Conservation (phyloP, 441 rosid genomes). For the Kokia cookei region DNA sequence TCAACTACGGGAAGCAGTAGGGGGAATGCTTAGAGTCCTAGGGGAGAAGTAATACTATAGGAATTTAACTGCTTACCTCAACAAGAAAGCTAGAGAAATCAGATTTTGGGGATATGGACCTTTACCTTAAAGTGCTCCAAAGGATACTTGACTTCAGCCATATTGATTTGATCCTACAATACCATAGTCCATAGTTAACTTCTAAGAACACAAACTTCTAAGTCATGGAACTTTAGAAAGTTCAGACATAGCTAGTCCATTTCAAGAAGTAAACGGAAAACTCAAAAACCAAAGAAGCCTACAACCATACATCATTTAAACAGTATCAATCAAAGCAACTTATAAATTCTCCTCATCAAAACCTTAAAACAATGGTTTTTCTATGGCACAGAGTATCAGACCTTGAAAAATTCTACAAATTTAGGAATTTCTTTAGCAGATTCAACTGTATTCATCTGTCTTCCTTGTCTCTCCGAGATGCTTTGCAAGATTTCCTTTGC, state of each 20-base stretch:
- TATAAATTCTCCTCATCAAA: constrained; percentile 3
- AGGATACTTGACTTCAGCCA: constrained; percentile 87
- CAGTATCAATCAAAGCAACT: not conserved
- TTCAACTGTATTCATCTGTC: constrained; percentile 77
- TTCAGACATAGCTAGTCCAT: not conserved
- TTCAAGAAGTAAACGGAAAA: not conserved
- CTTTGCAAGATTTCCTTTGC: constrained; percentile 73
- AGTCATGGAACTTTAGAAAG: not conserved
- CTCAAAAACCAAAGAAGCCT: not conserved
- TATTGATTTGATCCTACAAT: constrained; percentile 84
- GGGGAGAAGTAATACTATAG: not conserved
- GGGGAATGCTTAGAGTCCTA: not conserved
- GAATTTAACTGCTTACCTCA: not conserved
- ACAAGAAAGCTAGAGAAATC: not conserved
- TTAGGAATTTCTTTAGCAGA: constrained; percentile 70
- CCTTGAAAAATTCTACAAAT: constrained; percentile 81
- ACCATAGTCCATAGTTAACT: constrained; percentile 5
- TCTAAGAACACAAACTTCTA: not conserved
- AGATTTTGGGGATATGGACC: not conserved
- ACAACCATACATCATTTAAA: not conserved
- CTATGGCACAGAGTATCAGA: constrained; percentile 12
- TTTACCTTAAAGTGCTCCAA: constrained; percentile 83
- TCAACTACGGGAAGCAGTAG: not conserved
- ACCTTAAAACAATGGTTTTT: not conserved
- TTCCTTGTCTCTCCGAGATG: constrained; percentile 86